phyloP scores from a whole-genome alignment of 2,329 filamentous ascomycete genomes.

The Mycosphaerella sp. region DNA sequence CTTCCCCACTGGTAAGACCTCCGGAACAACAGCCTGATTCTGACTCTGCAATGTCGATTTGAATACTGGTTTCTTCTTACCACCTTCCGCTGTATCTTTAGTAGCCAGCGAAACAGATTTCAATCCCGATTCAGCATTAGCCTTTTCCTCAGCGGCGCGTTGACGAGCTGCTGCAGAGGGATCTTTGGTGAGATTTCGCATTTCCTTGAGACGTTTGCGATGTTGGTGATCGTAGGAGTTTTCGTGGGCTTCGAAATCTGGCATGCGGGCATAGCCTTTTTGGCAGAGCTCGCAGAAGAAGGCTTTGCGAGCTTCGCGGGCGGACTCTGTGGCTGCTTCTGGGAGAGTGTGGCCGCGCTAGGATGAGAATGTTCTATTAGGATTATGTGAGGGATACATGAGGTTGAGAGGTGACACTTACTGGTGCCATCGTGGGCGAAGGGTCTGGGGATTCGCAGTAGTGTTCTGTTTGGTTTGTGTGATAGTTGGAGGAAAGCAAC shows the following conservation, averaged over 20 bases:
- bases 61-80: constrained; percentile 31
- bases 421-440: constrained; percentile 5
- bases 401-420: not conserved
- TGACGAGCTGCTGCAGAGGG: constrained; percentile 59
- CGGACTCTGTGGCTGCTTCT: constrained; percentile 49
- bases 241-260: constrained; percentile 93
- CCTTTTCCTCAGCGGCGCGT: constrained; percentile 50
- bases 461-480: not conserved
- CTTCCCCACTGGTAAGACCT: not conserved
- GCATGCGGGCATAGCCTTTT: constrained; percentile 91
- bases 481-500: not conserved
- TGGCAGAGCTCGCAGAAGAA: constrained; percentile 85
- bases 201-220: constrained; percentile 76
- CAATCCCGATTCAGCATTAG: constrained; percentile 56
- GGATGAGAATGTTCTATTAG: not conserved
- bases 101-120: constrained; percentile 41
- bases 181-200: constrained; percentile 76
- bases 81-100: not conserved
- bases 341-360: constrained; percentile 31
- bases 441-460: not conserved
- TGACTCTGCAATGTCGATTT: constrained; percentile 24
- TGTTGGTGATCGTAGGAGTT: constrained; percentile 94
- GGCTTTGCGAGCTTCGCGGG: constrained; percentile 68
- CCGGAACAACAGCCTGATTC: not conserved
- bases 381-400: not conserved